Conservation (phyloP, 2,329 filamentous ascomycete species). For the Talaromyces sp. region DNA sequence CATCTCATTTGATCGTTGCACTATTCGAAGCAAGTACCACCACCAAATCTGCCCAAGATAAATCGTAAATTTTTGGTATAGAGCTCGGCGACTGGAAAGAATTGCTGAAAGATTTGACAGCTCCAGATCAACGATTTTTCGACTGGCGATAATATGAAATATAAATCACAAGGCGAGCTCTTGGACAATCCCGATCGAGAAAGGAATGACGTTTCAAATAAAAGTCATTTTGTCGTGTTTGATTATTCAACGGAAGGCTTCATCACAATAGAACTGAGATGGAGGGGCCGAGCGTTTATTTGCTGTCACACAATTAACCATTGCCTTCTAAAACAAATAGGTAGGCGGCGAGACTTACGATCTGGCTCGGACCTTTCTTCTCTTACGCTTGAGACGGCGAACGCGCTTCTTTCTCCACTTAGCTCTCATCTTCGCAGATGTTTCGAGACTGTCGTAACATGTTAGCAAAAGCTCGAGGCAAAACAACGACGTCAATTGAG, state of each 20-base stretch:
- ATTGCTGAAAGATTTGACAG: constrained; percentile 16
- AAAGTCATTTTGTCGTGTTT: constrained; percentile 32
- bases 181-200: constrained; percentile 14
- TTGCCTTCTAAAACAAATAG: not conserved
- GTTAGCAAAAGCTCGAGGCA: not conserved
- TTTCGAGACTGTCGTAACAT: constrained; percentile 26
- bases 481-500: not conserved
- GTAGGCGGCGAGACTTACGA: constrained; percentile 63
- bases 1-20: constrained; percentile 10
- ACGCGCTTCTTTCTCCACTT: constrained; percentile 99
- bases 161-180: constrained; percentile 3
- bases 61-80: constrained; percentile 18
- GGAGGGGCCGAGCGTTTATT: constrained; percentile 63
- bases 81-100: constrained; percentile 19
- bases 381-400: constrained; percentile 98
- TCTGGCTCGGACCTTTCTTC: constrained; percentile 98
- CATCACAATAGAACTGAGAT: constrained; percentile 47
- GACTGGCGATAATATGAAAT: not conserved
- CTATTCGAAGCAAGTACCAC: constrained; percentile 11
- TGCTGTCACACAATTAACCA: constrained; percentile 44
- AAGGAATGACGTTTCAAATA: constrained; percentile 4
- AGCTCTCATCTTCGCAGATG: constrained; percentile 68
- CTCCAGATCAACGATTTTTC: constrained; percentile 17
- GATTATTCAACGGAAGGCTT: constrained; percentile 36
- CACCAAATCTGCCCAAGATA: constrained; percentile 23